A percentile compares a stretch with the other conserved stretches of the same genome.
These are phyloP conservation scores for Cladosporium sp. DNA, from an alignment of 2,329 filamentous ascomycete genomes.

Conservation along the genomic window DNA sequence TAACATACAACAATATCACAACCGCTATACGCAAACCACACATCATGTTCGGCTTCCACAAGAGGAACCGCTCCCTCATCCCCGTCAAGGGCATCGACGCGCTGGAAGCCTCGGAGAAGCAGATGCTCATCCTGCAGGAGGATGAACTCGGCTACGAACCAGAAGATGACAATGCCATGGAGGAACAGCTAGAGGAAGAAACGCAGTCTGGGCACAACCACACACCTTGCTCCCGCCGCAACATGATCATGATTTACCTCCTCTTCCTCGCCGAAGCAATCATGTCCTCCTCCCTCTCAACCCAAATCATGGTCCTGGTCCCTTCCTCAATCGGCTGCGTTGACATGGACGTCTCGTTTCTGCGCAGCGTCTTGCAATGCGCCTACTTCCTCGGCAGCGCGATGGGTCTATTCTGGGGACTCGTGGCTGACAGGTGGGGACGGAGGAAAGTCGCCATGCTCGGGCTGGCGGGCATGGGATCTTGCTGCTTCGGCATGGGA, in stretches of 20 bases:
- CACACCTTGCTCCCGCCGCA: slow-evolving; percentile 17
- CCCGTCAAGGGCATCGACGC: slow-evolving; percentile 40
- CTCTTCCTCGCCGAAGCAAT: slow-evolving; percentile 48
- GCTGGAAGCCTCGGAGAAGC: slow-evolving; percentile 36
- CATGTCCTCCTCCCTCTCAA: slow-evolving; percentile 46
- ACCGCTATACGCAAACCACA: slow-evolving; percentile 2
- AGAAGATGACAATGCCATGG: slow-evolving; percentile 26
- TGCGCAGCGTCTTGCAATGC: slow-evolving; percentile 46
- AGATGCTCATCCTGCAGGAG: slow-evolving; percentile 14
- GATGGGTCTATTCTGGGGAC: slow-evolving; percentile 43
- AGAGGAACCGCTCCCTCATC: slow-evolving; percentile 39
- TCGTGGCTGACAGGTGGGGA: slow-evolving; percentile 40
- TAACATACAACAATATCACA: not conserved
- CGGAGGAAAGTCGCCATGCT: slow-evolving; percentile 41
- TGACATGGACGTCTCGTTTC: slow-evolving; percentile 42
- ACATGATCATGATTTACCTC: slow-evolving; percentile 42
- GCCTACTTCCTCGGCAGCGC: slow-evolving; percentile 46
- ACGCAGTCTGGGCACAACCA: slow-evolving; percentile 21
- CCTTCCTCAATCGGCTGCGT: slow-evolving; percentile 42
- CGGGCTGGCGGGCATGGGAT: slow-evolving; percentile 41
- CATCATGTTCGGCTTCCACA: slow-evolving; percentile 43
- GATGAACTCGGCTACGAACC: not conserved
- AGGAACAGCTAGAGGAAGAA: slow-evolving; percentile 13
- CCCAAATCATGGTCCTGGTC: slow-evolving; percentile 44
- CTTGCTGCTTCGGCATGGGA: slow-evolving; percentile 45